A percentile compares a stretch with the other conserved stretches of the same genome.
These are phyloP conservation scores for Tricholoma sp. DNA, from an alignment of 768 basidiomycete genomes.

Conservation along the genomic window DNA sequence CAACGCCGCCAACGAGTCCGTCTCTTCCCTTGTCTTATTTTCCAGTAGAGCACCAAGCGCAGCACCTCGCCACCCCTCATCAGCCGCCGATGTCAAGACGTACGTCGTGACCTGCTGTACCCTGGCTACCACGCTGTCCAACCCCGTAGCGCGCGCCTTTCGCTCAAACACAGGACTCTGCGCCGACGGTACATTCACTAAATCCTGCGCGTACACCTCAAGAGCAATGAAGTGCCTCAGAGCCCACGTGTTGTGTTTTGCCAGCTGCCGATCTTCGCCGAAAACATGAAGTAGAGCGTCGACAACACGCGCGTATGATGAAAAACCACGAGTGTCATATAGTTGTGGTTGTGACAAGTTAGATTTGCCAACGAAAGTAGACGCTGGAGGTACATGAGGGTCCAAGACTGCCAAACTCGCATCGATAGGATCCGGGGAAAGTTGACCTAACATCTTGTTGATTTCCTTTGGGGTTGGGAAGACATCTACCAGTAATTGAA, in stretches of 20 bases:
- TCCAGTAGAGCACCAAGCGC: constrained; percentile 31
- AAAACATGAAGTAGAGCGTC: constrained; percentile 53
- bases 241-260: constrained; percentile 57
- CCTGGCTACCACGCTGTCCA: constrained; percentile 39
- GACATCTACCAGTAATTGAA: constrained; percentile 42
- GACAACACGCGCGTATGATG: constrained; percentile 60
- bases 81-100: constrained; percentile 44
- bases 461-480: constrained; percentile 46
- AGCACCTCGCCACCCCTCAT: constrained; percentile 46
- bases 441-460: constrained; percentile 37
- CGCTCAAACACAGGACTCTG: constrained; percentile 45
- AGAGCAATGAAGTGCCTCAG: constrained; percentile 68
- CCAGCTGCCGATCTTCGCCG: constrained; percentile 52
- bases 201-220: constrained; percentile 58
- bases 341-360: neutral
- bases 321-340: constrained; percentile 49
- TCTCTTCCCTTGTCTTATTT: constrained; percentile 13
- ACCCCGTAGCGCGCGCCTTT: constrained; percentile 25
- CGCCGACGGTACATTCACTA: constrained; percentile 44
- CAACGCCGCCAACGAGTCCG: constrained; percentile 22
- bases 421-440: constrained; percentile 44
- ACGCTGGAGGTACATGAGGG: constrained; percentile 47
- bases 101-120: constrained; percentile 58
- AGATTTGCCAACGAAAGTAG: constrained; percentile 13
- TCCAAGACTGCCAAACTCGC: constrained; percentile 58